Evolutionary conservation across 768 basidiomycete species (phyloP).

Genomic region (Boletus tylopilopsis): DNA sequence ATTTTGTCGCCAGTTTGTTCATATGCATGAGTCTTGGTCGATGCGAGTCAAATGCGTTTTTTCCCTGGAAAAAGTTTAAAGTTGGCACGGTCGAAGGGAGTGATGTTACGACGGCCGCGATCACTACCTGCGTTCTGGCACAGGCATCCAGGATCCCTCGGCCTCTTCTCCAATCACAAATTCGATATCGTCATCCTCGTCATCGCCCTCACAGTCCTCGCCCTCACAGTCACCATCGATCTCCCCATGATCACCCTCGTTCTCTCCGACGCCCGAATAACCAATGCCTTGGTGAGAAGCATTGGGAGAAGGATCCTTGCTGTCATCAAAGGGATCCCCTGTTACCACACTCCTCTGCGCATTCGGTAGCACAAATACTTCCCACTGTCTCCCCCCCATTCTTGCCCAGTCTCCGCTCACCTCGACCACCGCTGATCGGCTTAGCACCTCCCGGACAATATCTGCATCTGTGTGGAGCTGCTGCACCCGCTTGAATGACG

Average conservation of each 20-base stretch:
- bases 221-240: slow-evolving; percentile 29
- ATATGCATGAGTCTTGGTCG: slow-evolving; percentile 1
- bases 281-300: neutral
- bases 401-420: slow-evolving; percentile 68
- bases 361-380: slow-evolving; percentile 54
- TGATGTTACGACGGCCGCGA: neutral
- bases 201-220: slow-evolving; percentile 40
- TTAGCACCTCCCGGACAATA: slow-evolving; percentile 68
- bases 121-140: slow-evolving; percentile 29
- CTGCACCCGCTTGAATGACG: slow-evolving; percentile 84
- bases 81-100: slow-evolving; percentile 4
- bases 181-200: slow-evolving; percentile 75
- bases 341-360: slow-evolving; percentile 46
- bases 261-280: slow-evolving; percentile 5
- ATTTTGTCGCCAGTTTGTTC: slow-evolving; percentile 2
- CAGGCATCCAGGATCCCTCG: slow-evolving; percentile 35
- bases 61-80: slow-evolving; percentile 12
- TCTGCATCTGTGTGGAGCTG: slow-evolving; percentile 55
- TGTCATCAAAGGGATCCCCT: neutral
- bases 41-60: slow-evolving; percentile 14
- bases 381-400: slow-evolving; percentile 57
- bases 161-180: slow-evolving; percentile 58
- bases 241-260: slow-evolving; percentile 21
- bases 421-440: slow-evolving; percentile 64
- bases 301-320: neutral